Evolutionary conservation across 352 stramenopile species (phyloP).

Genomic region (Pythium pectinolyticum): DNA sequence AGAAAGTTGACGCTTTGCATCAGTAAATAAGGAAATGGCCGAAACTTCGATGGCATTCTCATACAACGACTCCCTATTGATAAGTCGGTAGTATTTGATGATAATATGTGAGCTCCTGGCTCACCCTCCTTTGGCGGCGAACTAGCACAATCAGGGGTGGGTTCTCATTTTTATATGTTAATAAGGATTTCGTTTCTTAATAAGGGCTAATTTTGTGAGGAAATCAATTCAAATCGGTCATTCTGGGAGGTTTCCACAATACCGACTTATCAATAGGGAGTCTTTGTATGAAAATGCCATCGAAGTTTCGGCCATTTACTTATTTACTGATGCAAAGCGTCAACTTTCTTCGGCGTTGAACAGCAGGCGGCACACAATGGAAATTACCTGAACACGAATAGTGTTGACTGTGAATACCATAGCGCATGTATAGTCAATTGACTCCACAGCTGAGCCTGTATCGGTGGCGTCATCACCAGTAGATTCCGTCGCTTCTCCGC

Average conservation of each 20-base stretch:
- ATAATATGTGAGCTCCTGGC: too few relatives aligned
- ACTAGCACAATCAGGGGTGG: too few relatives aligned
- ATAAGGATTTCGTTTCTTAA: background rate
- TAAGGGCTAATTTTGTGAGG: background rate
- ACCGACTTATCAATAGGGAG: background rate
- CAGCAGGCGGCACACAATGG: background rate
- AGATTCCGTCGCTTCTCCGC: too few relatives aligned
- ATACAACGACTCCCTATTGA: background rate
- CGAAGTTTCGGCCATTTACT: background rate
- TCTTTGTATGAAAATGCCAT: background rate
- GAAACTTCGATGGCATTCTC: background rate
- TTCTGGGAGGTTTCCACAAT: background rate
- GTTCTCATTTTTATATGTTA: background rate
- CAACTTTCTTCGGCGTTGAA: background rate
- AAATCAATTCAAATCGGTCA: background rate
- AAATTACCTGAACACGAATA: too few relatives aligned
- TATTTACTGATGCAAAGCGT: background rate
- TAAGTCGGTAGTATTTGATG: too few relatives aligned
- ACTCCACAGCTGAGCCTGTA: too few relatives aligned
- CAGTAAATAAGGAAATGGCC: background rate
- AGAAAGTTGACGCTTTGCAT: background rate
- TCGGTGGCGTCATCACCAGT: too few relatives aligned
- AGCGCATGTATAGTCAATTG: too few relatives aligned
- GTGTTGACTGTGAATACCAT: too few relatives aligned
- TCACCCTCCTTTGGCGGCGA: too few relatives aligned